Evolutionary conservation across 306 rosid genomes (phyloP), one percentile per base, ranked within the genome.

Genomic region (Begonia fuchsioides): DNA sequence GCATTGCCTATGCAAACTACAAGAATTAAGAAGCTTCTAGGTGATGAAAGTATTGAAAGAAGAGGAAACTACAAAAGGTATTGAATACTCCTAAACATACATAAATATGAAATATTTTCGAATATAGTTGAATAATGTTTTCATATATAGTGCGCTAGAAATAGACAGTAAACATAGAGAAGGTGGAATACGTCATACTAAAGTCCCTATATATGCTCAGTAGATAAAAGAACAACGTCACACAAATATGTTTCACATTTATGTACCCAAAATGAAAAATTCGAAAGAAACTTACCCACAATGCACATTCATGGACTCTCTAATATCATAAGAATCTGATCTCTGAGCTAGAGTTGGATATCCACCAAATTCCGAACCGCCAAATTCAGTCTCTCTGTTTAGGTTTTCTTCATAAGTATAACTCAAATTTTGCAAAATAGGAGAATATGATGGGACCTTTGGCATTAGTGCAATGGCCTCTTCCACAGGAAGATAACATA

Each of bases 281-380:
- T n/a, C 10, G 10, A 49, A 50, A 51, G 51, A 9, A 59, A 70
- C 95, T 49, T 69, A 88, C 97, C 97, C 97, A 44, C 97, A 88
- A 52, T 81, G 84, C 65, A 84, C 79, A 11, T 56, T 78, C 95
- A 84, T 88, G 3, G 90, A 78, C 58, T 76, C 95, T 49, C 58
- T 72, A 70, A 88, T 55, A 56, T 79, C 73, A 58, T 56, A 79
- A 39, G 95, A 84, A 63, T 78, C 76, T 16, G 50, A 68, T 67
- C 97, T 81, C 65, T 84, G 90, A 44, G 64, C 73, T 72, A 88
- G 51, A 57, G 90, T 88, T 62, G 93, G 93, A 69, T 81, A 84
- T 58, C 97, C 97, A 55, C 97, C 97, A 72, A 88, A 88, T 43
- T 78, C 95, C 0, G 97, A 88, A 62, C 97, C 97, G 39, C 90